phyloP scores from a whole-genome alignment of 1,139 yeast species.

The Yamadazyma songkhlaensis region DNA sequence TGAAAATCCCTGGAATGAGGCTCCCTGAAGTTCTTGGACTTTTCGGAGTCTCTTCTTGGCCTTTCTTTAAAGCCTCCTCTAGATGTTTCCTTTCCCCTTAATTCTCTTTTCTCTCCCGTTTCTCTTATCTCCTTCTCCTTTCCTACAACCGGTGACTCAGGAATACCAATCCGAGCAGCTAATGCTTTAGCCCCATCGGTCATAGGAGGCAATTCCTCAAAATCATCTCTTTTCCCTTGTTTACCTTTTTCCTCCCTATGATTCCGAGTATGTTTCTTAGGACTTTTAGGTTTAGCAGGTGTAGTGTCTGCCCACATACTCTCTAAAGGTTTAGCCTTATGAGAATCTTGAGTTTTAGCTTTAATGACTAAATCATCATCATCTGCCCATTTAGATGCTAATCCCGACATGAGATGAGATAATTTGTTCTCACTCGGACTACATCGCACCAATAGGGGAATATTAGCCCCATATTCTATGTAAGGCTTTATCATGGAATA shows the following conservation, averaged over 20 bases:
- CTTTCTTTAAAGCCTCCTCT: no score
- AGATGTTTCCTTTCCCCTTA: no score
- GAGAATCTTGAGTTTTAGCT: constrained; percentile 23
- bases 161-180: constrained; percentile 24
- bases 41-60: no score
- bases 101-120: no score
- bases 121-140: no score
- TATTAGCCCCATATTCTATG: no score
- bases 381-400: constrained; percentile 41
- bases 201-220: constrained; percentile 21
- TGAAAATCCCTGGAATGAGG: no score
- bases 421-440: no score
- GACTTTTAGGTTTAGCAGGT: constrained; percentile 1
- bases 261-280: neutral
- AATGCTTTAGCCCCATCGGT: constrained; percentile 25
- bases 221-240: constrained; percentile 4
- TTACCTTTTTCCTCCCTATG: constrained; percentile 3
- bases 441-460: no score
- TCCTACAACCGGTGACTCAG: no score
- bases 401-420: constrained; percentile 22
- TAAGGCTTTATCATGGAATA: no score
- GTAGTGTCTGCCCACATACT: constrained; percentile 32
- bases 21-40: no score
- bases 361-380: constrained; percentile 25
- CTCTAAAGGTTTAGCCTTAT: constrained; percentile 13